A percentile compares a stretch with the other conserved stretches of the same genome.
These are phyloP conservation scores for Entonaema liquescens DNA, from an alignment of 495 filamentous ascomycete species.

Conservation along the genomic window DNA sequence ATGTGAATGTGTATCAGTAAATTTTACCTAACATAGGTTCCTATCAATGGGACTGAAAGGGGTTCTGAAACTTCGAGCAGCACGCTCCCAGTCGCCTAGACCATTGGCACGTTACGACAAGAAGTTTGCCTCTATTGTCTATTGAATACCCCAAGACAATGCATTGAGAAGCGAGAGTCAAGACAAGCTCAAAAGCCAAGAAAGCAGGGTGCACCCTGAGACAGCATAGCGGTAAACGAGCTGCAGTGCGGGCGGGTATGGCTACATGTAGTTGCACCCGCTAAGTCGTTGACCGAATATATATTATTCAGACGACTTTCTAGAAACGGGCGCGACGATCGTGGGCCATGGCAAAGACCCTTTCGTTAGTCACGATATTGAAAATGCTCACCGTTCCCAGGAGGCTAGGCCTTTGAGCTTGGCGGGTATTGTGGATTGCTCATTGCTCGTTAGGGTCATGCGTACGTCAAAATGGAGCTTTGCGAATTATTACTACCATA, in stretches of 20 bases:
- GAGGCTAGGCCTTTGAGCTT: conserved; percentile 7
- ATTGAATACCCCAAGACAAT: conserved; percentile 17
- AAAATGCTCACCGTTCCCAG: conserved; percentile 5
- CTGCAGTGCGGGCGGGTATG: conserved; percentile 21
- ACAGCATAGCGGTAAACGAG: conserved; percentile 30
- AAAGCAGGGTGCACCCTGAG: conserved; percentile 22
- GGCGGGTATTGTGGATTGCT: conserved; percentile 24
- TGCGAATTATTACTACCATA: conserved; percentile 5
- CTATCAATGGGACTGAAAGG: neutral
- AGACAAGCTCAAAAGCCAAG: conserved; percentile 31
- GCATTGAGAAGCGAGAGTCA: conserved; percentile 2
- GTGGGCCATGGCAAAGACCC: conserved; percentile 17
- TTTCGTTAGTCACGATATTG: conserved; percentile 27
- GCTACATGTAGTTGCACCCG: conserved; percentile 18
- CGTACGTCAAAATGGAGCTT: conserved; percentile 14
- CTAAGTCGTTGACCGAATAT: conserved; percentile 21
- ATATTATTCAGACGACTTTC: conserved; percentile 30
- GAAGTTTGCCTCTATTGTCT: neutral
- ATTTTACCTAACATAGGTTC: neutral
- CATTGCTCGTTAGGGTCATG: conserved; percentile 18
- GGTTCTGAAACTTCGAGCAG: neutral
- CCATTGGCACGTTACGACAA: conserved; percentile 5
- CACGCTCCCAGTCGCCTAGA: neutral
- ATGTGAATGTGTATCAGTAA: conserved; percentile 5
- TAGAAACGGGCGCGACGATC: conserved; percentile 29